These are phyloP conservation scores for Xylariaceae sp. DNA, from an alignment of 2,329 filamentous ascomycete genomes.

Conservation along the genomic window DNA sequence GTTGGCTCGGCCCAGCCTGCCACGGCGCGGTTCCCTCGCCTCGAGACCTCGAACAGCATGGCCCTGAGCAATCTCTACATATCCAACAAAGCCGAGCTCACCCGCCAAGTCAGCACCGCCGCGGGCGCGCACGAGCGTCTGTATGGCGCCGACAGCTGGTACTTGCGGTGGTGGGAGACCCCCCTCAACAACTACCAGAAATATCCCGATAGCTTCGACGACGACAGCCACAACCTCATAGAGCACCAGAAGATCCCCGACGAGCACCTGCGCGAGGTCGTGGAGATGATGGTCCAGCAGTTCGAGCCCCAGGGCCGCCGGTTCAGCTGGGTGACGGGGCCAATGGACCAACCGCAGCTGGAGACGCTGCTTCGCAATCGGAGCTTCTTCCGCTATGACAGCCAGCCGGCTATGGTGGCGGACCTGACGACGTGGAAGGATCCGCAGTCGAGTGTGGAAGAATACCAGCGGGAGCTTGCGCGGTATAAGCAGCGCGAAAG, in stretches of 20 bases:
- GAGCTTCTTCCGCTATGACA: constrained; percentile 8
- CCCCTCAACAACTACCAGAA: neutral
- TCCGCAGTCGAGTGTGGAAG: constrained; percentile 35
- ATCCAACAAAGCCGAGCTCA: constrained; percentile 15
- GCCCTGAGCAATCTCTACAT: constrained; percentile 9
- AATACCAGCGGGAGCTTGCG: constrained; percentile 62
- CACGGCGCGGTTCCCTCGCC: neutral
- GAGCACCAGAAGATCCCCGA: constrained; percentile 12
- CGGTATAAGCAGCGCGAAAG: constrained; percentile 59
- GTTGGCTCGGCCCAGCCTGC: no score
- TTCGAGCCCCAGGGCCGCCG: constrained; percentile 4
- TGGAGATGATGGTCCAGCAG: constrained; percentile 7
- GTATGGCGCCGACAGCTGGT: constrained; percentile 13
- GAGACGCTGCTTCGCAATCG: constrained; percentile 9
- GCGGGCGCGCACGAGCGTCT: constrained; percentile 8
- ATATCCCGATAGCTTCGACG: neutral
- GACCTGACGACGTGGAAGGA: constrained; percentile 4
- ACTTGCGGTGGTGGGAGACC: constrained; percentile 11
- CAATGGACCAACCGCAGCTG: constrained; percentile 10
- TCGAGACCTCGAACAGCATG: constrained; percentile 1
- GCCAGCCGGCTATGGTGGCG: constrained; percentile 9
- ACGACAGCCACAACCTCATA: constrained; percentile 9
- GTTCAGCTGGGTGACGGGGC: constrained; percentile 16
- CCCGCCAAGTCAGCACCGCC: constrained; percentile 13
- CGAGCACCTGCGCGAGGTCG: constrained; percentile 2